A percentile compares a stretch with the other conserved stretches of the same genome.
These are phyloP conservation scores for Monilinia polystroma DNA, from an alignment of 2,329 filamentous ascomycete species.

Conservation along the genomic window DNA sequence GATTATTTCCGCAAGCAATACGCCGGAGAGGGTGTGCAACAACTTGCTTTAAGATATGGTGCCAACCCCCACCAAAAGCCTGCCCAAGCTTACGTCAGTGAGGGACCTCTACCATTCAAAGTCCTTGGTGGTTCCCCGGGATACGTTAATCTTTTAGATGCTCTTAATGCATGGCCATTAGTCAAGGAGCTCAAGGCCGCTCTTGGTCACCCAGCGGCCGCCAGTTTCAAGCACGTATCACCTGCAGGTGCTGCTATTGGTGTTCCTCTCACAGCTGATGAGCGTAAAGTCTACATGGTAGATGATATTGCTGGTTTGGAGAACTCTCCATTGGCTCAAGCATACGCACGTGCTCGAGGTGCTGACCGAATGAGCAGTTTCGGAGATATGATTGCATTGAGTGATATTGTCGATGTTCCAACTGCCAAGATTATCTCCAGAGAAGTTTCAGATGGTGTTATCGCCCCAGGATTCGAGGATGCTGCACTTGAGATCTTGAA, in stretches of 20 bases:
- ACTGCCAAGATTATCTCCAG: constrained; percentile 97
- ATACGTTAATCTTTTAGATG: constrained; percentile 96
- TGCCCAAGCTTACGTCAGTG: constrained; percentile 75
- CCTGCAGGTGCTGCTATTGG: constrained; percentile 95
- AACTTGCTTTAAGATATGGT: constrained; percentile 86
- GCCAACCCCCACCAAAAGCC: constrained; percentile 99
- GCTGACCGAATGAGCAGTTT: constrained; percentile 99
- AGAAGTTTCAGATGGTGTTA: constrained; percentile 95
- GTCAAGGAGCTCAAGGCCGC: constrained; percentile 94
- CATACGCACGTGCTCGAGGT: constrained; percentile 91
- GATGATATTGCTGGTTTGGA: constrained; percentile 91
- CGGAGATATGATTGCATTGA: constrained; percentile 92
- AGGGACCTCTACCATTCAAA: constrained; percentile 85
- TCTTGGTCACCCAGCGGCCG: constrained; percentile 83
- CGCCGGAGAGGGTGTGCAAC: constrained; percentile 78
- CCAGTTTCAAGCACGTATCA: constrained; percentile 99
- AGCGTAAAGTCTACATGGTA: constrained; percentile 98
- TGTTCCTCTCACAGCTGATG: constrained; percentile 77
- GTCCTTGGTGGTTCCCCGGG: constrained; percentile 85
- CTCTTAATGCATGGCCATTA: constrained; percentile 92
- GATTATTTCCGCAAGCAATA: constrained; percentile 98
- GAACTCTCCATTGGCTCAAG: constrained; percentile 81
- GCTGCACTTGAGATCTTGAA: constrained; percentile 87
- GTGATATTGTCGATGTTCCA: constrained; percentile 83
- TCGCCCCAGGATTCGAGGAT: constrained; percentile 81